A percentile compares a stretch with the other conserved stretches of the same genome.
These are phyloP conservation scores for Rubroboletus satanas DNA, from an alignment of 768 basidiomycete species.

Conservation along the genomic window DNA sequence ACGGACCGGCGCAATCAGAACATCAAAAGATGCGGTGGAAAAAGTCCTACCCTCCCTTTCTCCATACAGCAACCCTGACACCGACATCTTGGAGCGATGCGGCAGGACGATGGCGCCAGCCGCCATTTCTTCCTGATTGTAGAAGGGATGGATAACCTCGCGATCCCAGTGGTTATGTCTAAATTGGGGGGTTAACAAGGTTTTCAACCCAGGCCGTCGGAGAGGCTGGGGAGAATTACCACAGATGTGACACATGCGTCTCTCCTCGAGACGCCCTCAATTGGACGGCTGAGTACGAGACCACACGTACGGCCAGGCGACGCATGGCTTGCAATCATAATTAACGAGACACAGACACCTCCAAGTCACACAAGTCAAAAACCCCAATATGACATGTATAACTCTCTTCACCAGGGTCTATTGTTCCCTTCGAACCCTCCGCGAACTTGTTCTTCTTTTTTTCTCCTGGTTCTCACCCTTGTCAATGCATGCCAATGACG, in stretches of 20 bases:
- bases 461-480: neutral
- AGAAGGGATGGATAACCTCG: neutral
- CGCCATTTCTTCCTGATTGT: neutral
- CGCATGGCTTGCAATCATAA: neutral
- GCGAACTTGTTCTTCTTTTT: neutral
- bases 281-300: neutral
- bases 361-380: neutral
- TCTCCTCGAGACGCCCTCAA: neutral
- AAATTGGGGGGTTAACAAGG: conserved; percentile 11
- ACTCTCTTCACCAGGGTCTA: no score
- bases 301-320: neutral
- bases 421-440: neutral
- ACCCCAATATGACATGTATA: neutral
- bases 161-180: conserved; percentile 1
- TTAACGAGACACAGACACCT: no score
- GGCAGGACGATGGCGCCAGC: neutral
- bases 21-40: conserved; percentile 1
- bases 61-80: neutral
- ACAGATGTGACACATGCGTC: neutral
- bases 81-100: neutral
- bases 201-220: neutral
- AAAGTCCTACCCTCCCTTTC: neutral
- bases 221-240: neutral
- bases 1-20: neutral
- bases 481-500: neutral